These are phyloP conservation scores for Pseudopediastrum boryanum DNA, from an alignment of 139 green algal genomes.

Conservation along the genomic window DNA sequence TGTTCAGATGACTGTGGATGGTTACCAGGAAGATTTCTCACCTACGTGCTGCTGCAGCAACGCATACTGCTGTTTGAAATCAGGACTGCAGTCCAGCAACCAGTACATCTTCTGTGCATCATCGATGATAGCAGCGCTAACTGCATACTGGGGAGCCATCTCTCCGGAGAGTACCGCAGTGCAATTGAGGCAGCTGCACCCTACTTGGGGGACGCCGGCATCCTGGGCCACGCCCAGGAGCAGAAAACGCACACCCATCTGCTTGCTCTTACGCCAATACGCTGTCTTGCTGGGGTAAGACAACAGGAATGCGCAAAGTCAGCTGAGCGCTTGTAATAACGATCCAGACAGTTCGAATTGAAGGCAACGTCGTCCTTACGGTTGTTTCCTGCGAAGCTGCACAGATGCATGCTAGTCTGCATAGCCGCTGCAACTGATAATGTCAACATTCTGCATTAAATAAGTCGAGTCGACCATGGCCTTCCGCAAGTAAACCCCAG, in stretches of 20 bases:
- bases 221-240: conserved; percentile 41
- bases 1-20: not conserved
- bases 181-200: conserved; percentile 34
- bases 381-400: too few relatives aligned
- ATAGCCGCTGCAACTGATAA: too few relatives aligned
- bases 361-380: too few relatives aligned
- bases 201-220: conserved; percentile 38
- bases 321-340: too few relatives aligned
- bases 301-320: too few relatives aligned
- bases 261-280: too few relatives aligned
- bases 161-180: conserved; percentile 6
- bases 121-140: conserved; percentile 21
- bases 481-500: too few relatives aligned
- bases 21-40: not conserved
- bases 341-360: too few relatives aligned
- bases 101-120: conserved; percentile 5
- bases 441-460: too few relatives aligned
- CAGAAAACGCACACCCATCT: conserved; percentile 2
- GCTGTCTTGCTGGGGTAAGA: too few relatives aligned
- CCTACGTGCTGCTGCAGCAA: conserved; percentile 23
- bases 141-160: conserved; percentile 18
- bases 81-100: conserved; percentile 40
- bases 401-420: too few relatives aligned
- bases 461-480: too few relatives aligned
- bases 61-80: conserved; percentile 42